These are phyloP conservation scores for Pseudomicrostroma phylloplanum DNA, from an alignment of 1,284 basidiomycete species.

Conservation along the genomic window DNA sequence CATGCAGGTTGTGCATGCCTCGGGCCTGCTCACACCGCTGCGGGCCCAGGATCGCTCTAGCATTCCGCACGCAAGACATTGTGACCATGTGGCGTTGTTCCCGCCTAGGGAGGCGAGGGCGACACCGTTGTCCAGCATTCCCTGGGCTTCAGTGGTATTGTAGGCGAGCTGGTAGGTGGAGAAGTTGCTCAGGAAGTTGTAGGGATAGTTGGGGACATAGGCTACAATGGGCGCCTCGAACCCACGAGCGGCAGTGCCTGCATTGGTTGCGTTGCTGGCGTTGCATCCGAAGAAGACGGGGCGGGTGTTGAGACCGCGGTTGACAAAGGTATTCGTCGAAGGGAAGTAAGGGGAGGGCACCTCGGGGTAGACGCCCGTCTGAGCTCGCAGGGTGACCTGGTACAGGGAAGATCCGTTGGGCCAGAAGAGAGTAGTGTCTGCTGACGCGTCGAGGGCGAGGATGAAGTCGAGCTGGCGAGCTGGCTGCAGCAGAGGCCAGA, in stretches of 20 bases:
- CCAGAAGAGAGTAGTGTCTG: conserved; percentile 57
- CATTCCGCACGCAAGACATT: conserved; percentile 40
- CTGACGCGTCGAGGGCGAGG: conserved; percentile 64
- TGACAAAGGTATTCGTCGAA: conserved; percentile 57
- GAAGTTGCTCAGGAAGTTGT: conserved; percentile 42
- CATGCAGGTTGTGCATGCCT: conserved; percentile 34
- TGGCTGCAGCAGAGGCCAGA: conserved; percentile 62
- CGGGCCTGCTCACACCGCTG: conserved; percentile 19
- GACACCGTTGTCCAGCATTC: conserved; percentile 42
- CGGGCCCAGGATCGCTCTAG: conserved; percentile 41
- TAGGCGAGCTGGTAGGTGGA: conserved; percentile 51
- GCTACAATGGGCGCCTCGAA: conserved; percentile 52
- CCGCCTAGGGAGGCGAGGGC: conserved; percentile 39
- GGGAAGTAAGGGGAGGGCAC: conserved; percentile 54
- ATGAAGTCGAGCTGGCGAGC: conserved; percentile 63
- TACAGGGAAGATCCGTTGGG: conserved; percentile 59
- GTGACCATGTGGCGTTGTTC: conserved; percentile 28
- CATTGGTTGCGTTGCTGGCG: conserved; percentile 44
- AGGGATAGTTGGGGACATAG: conserved; percentile 56
- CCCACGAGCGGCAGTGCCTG: conserved; percentile 32
- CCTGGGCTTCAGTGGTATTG: conserved; percentile 25
- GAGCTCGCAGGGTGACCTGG: conserved; percentile 6
- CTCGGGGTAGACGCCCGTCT: conserved; percentile 21
- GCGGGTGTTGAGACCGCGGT: conserved; percentile 62
- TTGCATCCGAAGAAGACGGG: conserved; percentile 71